Conservation (phyloP, 2,329 filamentous ascomycete species). For the Botrytis tulipae region DNA sequence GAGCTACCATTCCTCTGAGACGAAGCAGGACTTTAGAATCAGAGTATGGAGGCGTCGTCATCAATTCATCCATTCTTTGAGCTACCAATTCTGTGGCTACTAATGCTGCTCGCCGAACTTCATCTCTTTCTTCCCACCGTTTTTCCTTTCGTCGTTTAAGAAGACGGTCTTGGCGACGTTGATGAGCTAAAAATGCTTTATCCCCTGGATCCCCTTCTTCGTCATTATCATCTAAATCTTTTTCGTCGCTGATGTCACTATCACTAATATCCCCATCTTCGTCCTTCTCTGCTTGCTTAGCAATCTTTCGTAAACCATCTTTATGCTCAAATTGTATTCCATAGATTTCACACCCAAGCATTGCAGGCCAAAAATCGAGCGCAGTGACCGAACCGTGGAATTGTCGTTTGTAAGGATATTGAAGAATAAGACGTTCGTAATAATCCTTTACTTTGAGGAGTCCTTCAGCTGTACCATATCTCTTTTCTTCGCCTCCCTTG, state of each 20-base stretch:
- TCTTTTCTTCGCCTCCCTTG: slow-evolving; percentile 18
- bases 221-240: slow-evolving; percentile 23
- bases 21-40: slow-evolving; percentile 65
- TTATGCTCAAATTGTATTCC: slow-evolving; percentile 62
- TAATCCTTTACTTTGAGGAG: slow-evolving; percentile 63
- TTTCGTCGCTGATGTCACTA: slow-evolving; percentile 25
- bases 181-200: slow-evolving; percentile 27
- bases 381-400: slow-evolving; percentile 61
- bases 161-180: slow-evolving; percentile 25
- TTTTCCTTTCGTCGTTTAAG: slow-evolving; percentile 27
- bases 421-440: slow-evolving; percentile 74
- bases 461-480: slow-evolving; percentile 47
- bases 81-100: slow-evolving; percentile 60
- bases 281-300: slow-evolving; percentile 35
- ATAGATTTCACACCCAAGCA: slow-evolving; percentile 80
- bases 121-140: slow-evolving; percentile 35
- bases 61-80: slow-evolving; percentile 66
- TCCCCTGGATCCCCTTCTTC: slow-evolving; percentile 26
- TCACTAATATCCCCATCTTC: slow-evolving; percentile 30
- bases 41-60: slow-evolving; percentile 68
- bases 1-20: slow-evolving; percentile 68
- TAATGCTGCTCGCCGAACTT: slow-evolving; percentile 31
- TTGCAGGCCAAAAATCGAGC: slow-evolving; percentile 75
- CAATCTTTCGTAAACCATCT: slow-evolving; percentile 44
- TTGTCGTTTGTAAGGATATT: slow-evolving; percentile 66